Percentiles rank a stretch among this genome's conserved stretches.
These are phyloP conservation scores for Mycena polygramma DNA, from an alignment of 768 basidiomycete genomes.

Conservation along the genomic window DNA sequence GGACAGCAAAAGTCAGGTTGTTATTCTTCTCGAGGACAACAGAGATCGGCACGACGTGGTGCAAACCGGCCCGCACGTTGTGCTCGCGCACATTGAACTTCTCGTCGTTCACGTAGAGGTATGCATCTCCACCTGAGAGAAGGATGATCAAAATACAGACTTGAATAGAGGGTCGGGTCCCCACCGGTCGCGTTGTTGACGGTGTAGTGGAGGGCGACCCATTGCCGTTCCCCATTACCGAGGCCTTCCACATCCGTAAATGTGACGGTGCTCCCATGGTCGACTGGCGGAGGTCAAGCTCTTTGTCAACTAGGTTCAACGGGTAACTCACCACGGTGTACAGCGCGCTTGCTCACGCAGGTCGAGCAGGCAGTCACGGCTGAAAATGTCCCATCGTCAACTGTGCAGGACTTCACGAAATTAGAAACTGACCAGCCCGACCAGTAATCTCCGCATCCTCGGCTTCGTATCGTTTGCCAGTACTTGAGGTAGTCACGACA, in stretches of 20 bases:
- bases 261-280: background rate
- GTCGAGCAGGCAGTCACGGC: constrained; percentile 2
- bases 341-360: constrained; percentile 1
- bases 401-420: background rate
- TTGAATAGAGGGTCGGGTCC: background rate
- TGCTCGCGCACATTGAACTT: background rate
- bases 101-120: constrained; percentile 1
- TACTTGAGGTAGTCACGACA: background rate
- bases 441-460: background rate
- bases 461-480: background rate
- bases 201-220: background rate
- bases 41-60: constrained; percentile 1
- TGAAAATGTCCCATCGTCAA: constrained; percentile 1
- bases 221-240: background rate
- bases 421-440: background rate
- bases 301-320: background rate
- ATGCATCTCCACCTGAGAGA: background rate
- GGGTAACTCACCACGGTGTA: background rate
- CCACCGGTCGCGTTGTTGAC: background rate
- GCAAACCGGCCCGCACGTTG: background rate
- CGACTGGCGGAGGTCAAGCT: background rate
- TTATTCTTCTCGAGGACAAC: constrained; percentile 3
- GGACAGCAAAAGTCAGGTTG: background rate
- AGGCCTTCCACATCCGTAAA: background rate
- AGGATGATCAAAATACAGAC: background rate